These are phyloP conservation scores for Nakaseomyces bracarensis DNA, from an alignment of 1,139 yeast genomes.

Conservation along the genomic window DNA sequence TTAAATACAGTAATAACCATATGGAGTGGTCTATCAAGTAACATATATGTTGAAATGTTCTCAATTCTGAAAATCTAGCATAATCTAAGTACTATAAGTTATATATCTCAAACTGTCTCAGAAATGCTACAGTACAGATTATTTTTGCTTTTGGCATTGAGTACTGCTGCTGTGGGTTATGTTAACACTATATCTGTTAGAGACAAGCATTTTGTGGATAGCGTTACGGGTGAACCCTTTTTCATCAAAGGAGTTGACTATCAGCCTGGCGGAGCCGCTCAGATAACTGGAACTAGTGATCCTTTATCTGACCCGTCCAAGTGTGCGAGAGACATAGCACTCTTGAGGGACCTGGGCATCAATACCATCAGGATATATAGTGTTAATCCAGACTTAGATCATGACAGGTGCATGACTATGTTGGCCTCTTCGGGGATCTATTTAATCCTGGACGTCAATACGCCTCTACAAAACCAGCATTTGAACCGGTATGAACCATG, in stretches of 20 bases:
- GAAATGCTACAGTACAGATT: not conserved
- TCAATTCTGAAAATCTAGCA: too few relatives aligned
- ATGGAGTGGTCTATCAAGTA: too few relatives aligned
- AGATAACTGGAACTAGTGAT: slow-evolving; percentile 40
- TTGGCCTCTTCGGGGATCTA: slow-evolving; percentile 89
- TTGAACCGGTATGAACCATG: slow-evolving; percentile 85
- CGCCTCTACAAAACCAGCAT: slow-evolving; percentile 71
- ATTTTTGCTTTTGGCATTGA: not conserved
- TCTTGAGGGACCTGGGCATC: slow-evolving; percentile 40
- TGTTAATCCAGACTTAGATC: slow-evolving; percentile 72
- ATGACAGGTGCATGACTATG: slow-evolving; percentile 85
- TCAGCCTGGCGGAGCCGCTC: slow-evolving; percentile 86
- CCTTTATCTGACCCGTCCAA: slow-evolving; percentile 63
- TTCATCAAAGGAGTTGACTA: slow-evolving; percentile 75
- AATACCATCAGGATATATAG: slow-evolving; percentile 80
- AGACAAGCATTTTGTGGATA: slow-evolving; percentile 68
- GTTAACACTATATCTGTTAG: slow-evolving; percentile 54
- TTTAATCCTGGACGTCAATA: slow-evolving; percentile 80
- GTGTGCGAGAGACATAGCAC: slow-evolving; percentile 54
- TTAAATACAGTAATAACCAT: too few relatives aligned
- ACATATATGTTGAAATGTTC: too few relatives aligned
- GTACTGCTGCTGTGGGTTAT: not conserved
- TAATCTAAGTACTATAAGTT: too few relatives aligned
- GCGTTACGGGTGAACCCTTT: slow-evolving; percentile 72
- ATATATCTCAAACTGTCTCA: too few relatives aligned